Conservation (phyloP, 495 filamentous ascomycete genomes). For the Podospora sp. region DNA sequence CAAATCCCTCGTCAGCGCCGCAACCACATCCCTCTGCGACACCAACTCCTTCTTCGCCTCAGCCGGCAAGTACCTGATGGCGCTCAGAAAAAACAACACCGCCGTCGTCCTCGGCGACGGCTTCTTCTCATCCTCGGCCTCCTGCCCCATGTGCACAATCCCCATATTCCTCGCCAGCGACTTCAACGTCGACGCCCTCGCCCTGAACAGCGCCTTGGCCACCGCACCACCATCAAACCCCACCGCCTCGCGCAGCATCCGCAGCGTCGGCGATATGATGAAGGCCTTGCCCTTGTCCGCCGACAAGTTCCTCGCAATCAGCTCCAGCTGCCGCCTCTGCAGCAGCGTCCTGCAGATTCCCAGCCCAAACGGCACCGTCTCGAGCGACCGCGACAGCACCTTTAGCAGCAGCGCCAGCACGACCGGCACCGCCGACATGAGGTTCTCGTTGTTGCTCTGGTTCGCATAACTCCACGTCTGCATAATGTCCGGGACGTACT, state of each 20-base stretch:
- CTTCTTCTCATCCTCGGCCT: conserved; percentile 55
- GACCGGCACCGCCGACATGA: conserved; percentile 74
- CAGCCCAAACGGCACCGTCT: conserved; percentile 70
- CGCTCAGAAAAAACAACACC: conserved; percentile 71
- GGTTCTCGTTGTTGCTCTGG: conserved; percentile 69
- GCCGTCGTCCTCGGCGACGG: conserved; percentile 78
- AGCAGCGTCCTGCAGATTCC: conserved; percentile 73
- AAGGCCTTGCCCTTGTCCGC: conserved; percentile 76
- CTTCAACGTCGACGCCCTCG: conserved; percentile 72
- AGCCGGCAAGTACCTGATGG: conserved; percentile 69
- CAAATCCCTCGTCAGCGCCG: conserved; percentile 68
- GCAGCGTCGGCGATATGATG: conserved; percentile 79
- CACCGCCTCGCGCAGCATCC: conserved; percentile 76
- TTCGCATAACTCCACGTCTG: conserved; percentile 77
- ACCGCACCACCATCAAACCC: conserved; percentile 79
- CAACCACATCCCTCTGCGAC: conserved; percentile 68
- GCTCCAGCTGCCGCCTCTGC: conserved; percentile 69
- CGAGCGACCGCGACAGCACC: conserved; percentile 67
- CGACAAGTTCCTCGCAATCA: conserved; percentile 71
- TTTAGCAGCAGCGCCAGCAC: conserved; percentile 76
- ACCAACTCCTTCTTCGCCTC: conserved; percentile 75
- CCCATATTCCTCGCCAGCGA: conserved; percentile 65
- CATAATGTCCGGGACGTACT: conserved; percentile 73
- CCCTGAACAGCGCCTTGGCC: conserved; percentile 68
- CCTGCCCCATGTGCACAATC: conserved; percentile 54